Evolutionary conservation across 345 rosid species (phyloP), one percentile per base, ranked within the genome.

Genomic region (Moricandia moricandioides): DNA sequence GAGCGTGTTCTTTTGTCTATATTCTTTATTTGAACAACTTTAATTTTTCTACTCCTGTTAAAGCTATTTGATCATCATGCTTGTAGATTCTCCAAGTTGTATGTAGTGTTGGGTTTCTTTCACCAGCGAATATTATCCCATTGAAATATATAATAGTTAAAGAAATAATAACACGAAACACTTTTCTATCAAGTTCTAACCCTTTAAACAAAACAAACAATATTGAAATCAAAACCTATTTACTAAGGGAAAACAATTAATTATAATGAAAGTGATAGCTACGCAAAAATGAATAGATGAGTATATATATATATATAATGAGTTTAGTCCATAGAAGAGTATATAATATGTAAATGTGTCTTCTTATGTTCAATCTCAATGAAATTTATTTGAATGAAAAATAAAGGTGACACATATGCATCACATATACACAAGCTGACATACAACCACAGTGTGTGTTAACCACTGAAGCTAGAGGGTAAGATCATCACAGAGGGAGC

Each of bases 81-180:
- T 59, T n/a, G 69, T 64, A 59, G 81, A 78, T 78, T 78, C 81
- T 78, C 81, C 81, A 78, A 72, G 73, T 72, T 78, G 81, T 78
- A 78, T 78, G 77, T 71, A 17, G 77, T 66, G 77, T 71, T 72
- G 69, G 35, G 69, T 78, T 71, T 71, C 81, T 71, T 66, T 71
- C 81, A 71, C 77, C 81, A 78, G 77, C 76, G 81, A 71, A 78
- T 78, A 78, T 59, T 78, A 54, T 65, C 72, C 7, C 57, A 65
- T 34, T 12, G 5, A 78, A 27, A 17, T 66, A 58, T 17, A 39
- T 17, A 39, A 40, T 55, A 70, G 40, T 35, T 35, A 8, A 17
- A 34, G 21, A 66, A 57, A 35, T 13, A 65, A 47, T 71, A 71
- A 12, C 24, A 8, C 7, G 9, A 57, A 11, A 6, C 62, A 40